These are phyloP conservation scores for Aspergillus texensis DNA, from an alignment of 2,329 filamentous ascomycete genomes.

Conservation along the genomic window DNA sequence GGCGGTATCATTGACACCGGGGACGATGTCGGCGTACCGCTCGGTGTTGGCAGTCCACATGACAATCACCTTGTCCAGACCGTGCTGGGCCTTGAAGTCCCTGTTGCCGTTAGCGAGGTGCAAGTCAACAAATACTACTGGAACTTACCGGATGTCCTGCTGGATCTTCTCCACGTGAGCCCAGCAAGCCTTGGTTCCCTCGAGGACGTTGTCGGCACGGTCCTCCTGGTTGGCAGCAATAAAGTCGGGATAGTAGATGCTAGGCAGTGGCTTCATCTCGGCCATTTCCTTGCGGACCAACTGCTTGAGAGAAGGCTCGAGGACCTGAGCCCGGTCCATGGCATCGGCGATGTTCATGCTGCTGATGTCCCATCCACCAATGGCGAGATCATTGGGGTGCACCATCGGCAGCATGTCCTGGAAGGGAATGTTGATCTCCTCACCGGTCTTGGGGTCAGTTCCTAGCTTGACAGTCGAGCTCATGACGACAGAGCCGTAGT, in stretches of 20 bases:
- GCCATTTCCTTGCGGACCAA: constrained; percentile 93
- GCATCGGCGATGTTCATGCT: constrained; percentile 82
- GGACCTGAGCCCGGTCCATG: constrained; percentile 93
- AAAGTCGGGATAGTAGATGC: constrained; percentile 99
- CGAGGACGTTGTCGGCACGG: constrained; percentile 86
- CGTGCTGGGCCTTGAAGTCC: constrained; percentile 84
- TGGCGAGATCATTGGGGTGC: constrained; percentile 90
- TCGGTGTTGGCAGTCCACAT: constrained; percentile 99
- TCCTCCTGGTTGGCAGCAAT: constrained; percentile 98
- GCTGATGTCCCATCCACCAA: constrained; percentile 98
- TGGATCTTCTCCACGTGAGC: constrained; percentile 92
- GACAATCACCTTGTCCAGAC: constrained; percentile 91
- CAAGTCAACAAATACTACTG: neutral
- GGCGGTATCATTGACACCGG: constrained; percentile 93
- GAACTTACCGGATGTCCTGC: constrained; percentile 76
- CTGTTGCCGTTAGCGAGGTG: constrained; percentile 43
- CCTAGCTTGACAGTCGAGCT: constrained; percentile 96
- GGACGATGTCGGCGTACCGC: constrained; percentile 84
- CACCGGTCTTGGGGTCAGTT: constrained; percentile 76
- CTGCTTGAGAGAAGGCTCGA: constrained; percentile 91
- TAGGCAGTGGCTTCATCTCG: constrained; percentile 82
- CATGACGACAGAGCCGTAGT: constrained; percentile 98
- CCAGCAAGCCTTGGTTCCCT: constrained; percentile 79
- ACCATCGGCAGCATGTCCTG: constrained; percentile 93
- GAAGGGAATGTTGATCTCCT: constrained; percentile 96